These are phyloP conservation scores for Exophiala oligosperma DNA, from an alignment of 2,329 filamentous ascomycete species.

Conservation along the genomic window DNA sequence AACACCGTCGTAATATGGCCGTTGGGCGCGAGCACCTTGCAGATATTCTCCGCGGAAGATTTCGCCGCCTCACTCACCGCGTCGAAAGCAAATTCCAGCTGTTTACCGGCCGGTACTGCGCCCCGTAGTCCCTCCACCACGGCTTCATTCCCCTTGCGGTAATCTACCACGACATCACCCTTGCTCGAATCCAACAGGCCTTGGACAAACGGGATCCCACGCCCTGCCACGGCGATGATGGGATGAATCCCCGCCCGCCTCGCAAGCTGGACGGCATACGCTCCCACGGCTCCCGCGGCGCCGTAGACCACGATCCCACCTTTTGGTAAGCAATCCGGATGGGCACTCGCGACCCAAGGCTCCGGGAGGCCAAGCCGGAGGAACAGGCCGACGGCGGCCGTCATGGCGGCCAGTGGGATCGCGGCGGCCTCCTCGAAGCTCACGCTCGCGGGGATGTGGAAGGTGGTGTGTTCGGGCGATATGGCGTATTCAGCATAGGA, in stretches of 20 bases:
- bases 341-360: constrained; percentile 6
- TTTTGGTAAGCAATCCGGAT: not conserved
- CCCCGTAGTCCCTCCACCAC: constrained; percentile 38
- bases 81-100: constrained; percentile 56
- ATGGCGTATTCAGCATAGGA: constrained; percentile 60
- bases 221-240: constrained; percentile 60
- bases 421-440: constrained; percentile 50
- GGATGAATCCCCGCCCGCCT: constrained; percentile 59
- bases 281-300: constrained; percentile 57
- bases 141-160: constrained; percentile 56
- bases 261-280: constrained; percentile 60
- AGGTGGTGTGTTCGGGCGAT: constrained; percentile 54
- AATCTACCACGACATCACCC: constrained; percentile 62
- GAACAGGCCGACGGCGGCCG: constrained; percentile 18
- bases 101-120: too few species aligned
- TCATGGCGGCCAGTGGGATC: constrained; percentile 22
- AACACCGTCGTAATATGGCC: constrained; percentile 7
- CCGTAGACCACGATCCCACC: constrained; percentile 54
- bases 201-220: constrained; percentile 51
- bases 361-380: constrained; percentile 14
- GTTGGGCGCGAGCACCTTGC: constrained; percentile 40
- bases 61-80: constrained; percentile 56
- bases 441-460: constrained; percentile 51
- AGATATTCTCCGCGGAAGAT: constrained; percentile 44
- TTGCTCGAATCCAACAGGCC: constrained; percentile 52